Evolutionary conservation across 805 yeast genomes (phyloP).

Genomic region (Starmerella sp.): DNA sequence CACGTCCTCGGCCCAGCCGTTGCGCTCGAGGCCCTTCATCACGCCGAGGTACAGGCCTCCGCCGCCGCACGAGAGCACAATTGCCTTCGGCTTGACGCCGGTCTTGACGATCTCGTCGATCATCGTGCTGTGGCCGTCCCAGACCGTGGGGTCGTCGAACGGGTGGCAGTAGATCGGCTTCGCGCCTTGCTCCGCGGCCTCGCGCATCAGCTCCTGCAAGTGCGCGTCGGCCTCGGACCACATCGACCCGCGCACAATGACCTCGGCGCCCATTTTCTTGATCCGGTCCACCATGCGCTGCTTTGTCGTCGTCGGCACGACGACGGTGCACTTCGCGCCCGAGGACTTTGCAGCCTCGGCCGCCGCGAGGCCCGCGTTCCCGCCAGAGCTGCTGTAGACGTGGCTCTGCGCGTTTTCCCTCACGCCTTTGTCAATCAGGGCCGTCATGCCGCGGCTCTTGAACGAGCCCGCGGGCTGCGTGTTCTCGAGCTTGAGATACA

Average conservation of each 20-base stretch:
- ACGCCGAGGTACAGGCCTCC: slow-evolving; percentile 90
- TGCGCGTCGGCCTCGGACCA: slow-evolving; percentile 66
- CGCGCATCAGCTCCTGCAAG: slow-evolving; percentile 50
- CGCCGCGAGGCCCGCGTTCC: slow-evolving; percentile 95
- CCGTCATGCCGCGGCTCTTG: slow-evolving; percentile 42
- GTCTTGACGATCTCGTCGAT: slow-evolving; percentile 82
- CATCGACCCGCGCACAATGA: slow-evolving; percentile 56
- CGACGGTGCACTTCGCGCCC: slow-evolving; percentile 47
- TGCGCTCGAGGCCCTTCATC: slow-evolving; percentile 66
- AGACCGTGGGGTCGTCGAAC: slow-evolving; percentile 81
- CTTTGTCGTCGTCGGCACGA: slow-evolving; percentile 44
- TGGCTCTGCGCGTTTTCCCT: slow-evolving; percentile 34
- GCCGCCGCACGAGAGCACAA: slow-evolving; percentile 90
- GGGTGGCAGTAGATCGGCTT: slow-evolving; percentile 87
- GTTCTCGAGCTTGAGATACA: slow-evolving; percentile 74
- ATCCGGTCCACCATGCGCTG: slow-evolving; percentile 38
- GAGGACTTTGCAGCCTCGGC: slow-evolving; percentile 72
- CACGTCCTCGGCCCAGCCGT: slow-evolving; percentile 26
- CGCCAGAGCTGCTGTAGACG: slow-evolving; percentile 72
- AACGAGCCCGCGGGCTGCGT: slow-evolving; percentile 84
- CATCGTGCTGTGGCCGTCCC: slow-evolving; percentile 92
- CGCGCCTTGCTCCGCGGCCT: slow-evolving; percentile 45
- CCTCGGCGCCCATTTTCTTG: slow-evolving; percentile 39
- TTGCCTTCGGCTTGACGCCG: slow-evolving; percentile 53
- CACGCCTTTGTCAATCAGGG: slow-evolving; percentile 32